phyloP scores from a whole-genome alignment of 1,139 yeast species.

The Nakaseomyces glabratus region DNA sequence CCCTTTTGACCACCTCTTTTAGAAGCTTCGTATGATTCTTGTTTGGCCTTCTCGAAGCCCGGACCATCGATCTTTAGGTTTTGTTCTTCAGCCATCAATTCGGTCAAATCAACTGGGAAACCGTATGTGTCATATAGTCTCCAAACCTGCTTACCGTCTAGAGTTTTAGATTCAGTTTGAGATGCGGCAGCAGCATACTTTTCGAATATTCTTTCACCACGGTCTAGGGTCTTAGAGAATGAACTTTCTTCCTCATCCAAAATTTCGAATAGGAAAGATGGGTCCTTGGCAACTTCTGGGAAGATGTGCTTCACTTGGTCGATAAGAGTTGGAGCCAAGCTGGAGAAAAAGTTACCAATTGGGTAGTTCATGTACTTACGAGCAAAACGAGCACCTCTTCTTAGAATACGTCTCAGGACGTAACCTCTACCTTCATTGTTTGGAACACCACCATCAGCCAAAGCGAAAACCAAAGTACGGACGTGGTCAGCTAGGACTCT shows the following conservation, averaged over 20 bases:
- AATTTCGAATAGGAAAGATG: conserved; percentile 74
- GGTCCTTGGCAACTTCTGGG: conserved; percentile 77
- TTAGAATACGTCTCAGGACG: conserved; percentile 87
- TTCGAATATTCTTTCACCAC: conserved; percentile 96
- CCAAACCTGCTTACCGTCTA: conserved; percentile 96
- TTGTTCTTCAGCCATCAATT: conserved; percentile 97
- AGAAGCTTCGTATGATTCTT: conserved; percentile 87
- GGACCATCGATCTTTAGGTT: conserved; percentile 87
- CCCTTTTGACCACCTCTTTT: conserved; percentile 74
- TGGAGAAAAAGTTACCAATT: conserved; percentile 86
- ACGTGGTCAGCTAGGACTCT: conserved; percentile 98
- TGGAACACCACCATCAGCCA: conserved; percentile 98
- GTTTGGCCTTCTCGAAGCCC: conserved; percentile 83
- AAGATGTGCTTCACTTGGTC: conserved; percentile 80
- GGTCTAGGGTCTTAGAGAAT: conserved; percentile 88
- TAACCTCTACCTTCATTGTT: conserved; percentile 99
- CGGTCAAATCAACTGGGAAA: conserved; percentile 95
- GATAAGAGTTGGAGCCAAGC: conserved; percentile 84
- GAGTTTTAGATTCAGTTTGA: conserved; percentile 61
- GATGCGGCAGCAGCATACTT: conserved; percentile 81
- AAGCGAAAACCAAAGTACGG: conserved; percentile 89
- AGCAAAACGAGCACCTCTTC: conserved; percentile 96
- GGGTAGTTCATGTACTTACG: conserved; percentile 95
- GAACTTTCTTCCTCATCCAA: conserved; percentile 93
- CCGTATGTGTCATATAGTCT: conserved; percentile 98